Conservation (phyloP, 768 basidiomycete genomes). For the Podaxis mareebaensis region DNA sequence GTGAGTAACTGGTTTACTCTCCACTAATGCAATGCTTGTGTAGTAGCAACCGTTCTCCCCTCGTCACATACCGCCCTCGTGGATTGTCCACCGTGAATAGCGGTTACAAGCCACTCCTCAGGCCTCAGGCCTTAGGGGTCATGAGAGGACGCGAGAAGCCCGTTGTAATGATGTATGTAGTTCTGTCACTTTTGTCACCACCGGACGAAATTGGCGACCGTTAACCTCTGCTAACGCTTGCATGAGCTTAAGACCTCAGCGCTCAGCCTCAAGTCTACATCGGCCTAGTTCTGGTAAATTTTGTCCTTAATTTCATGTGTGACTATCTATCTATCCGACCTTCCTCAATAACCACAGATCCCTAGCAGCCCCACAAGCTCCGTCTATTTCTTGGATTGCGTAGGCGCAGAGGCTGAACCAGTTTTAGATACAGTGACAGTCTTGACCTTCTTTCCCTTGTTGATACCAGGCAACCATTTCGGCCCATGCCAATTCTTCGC, state of each 20-base stretch:
- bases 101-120: no score
- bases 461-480: slow-evolving; percentile 22
- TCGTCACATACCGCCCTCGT: no score
- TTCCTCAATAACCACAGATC: no score
- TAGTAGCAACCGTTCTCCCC: slow-evolving; percentile 2
- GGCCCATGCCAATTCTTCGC: slow-evolving; percentile 29
- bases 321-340: no score
- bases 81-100: no score
- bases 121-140: no score
- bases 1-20: no score
- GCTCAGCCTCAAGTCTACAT: neutral
- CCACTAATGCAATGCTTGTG: no score
- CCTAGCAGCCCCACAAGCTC: no score
- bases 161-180: neutral
- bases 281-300: no score
- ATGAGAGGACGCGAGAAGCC: neutral
- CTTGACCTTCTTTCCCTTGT: slow-evolving; percentile 24
- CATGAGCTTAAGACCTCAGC: neutral
- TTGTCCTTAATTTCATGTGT: no score
- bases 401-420: neutral
- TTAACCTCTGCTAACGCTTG: neutral
- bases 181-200: neutral
- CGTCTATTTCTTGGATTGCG: neutral
- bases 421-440: neutral
- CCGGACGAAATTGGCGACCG: neutral